Conservation (phyloP, 2,329 filamentous ascomycete genomes). For the Grosmannia clavigera region DNA sequence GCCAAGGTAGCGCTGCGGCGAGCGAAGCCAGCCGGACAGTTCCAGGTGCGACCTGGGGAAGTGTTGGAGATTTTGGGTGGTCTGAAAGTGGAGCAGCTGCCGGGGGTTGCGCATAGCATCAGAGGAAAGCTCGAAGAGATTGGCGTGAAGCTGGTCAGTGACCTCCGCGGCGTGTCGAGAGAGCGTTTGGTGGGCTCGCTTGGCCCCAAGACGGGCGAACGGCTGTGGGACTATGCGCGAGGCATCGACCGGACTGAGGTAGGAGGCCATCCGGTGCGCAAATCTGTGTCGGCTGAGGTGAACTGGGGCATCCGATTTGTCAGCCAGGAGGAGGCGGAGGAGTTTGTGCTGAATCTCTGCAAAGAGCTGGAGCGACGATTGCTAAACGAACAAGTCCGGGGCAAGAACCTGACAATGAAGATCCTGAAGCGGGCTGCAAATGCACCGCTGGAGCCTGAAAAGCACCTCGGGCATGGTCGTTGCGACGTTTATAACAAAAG, state of each 20-base stretch:
- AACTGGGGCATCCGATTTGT: conserved; percentile 97
- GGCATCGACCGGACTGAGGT: conserved; percentile 81
- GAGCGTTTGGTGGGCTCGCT: conserved; percentile 62
- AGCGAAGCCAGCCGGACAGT: conserved; percentile 89
- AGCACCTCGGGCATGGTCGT: conserved; percentile 88
- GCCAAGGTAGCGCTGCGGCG: conserved; percentile 84
- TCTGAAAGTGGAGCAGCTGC: conserved; percentile 68
- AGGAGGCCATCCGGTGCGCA: conserved; percentile 72
- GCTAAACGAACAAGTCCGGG: conserved; percentile 72
- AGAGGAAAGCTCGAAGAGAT: conserved; percentile 80
- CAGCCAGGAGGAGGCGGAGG: conserved; percentile 82
- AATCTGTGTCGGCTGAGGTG: conserved; percentile 93
- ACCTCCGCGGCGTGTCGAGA: conserved; percentile 64
- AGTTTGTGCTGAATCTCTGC: conserved; percentile 77
- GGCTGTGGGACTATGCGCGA: conserved; percentile 77
- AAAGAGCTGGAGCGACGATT: conserved; percentile 74
- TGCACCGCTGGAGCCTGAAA: conserved; percentile 80
- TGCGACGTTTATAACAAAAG: conserved; percentile 94
- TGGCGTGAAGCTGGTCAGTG: conserved; percentile 68
- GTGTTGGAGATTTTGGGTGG: conserved; percentile 65
- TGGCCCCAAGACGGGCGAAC: conserved; percentile 87
- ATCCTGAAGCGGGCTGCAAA: conserved; percentile 81
- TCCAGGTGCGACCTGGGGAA: conserved; percentile 73
- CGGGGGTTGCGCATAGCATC: conserved; percentile 86
- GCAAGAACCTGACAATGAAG: conserved; percentile 82